Percentiles rank a stretch among this genome's conserved stretches.
phyloP scores from a whole-genome alignment of 2,329 filamentous ascomycete genomes.

The Tolypocladium ovalisporum region DNA sequence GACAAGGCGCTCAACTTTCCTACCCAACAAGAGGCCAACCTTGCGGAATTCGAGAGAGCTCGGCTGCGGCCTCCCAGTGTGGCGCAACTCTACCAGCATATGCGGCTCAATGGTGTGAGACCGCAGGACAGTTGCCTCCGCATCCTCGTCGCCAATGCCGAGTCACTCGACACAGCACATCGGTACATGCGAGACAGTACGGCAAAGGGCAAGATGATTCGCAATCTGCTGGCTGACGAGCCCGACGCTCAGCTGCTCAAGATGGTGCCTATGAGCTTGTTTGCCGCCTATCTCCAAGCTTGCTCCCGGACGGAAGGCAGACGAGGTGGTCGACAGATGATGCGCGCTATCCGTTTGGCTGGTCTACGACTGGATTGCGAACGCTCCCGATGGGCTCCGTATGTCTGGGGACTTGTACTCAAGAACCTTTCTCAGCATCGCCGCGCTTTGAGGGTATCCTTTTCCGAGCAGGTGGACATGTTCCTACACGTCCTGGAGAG shows the following conservation, averaged over 20 bases:
- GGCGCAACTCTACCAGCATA: conserved; percentile 45
- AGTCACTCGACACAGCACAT: conserved; percentile 33
- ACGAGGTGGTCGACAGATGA: conserved; percentile 13
- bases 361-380: conserved; percentile 12
- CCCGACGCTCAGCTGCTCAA: conserved; percentile 13
- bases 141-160: conserved; percentile 44
- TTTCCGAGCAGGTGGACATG: conserved; percentile 18
- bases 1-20: conserved; percentile 43
- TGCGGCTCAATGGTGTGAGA: conserved; percentile 37
- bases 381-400: conserved; percentile 15
- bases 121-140: conserved; percentile 40
- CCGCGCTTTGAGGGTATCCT: conserved; percentile 13
- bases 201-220: conserved; percentile 3
- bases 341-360: conserved; percentile 19
- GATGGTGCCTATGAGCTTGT: conserved; percentile 19
- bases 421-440: conserved; percentile 21
- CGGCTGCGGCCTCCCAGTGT: conserved; percentile 50
- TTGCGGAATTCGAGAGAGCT: conserved; percentile 54
- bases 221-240: conserved; percentile 9
- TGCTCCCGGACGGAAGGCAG: conserved; percentile 12
- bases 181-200: conserved; percentile 37
- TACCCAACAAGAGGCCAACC: conserved; percentile 31
- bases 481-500: conserved; percentile 14
- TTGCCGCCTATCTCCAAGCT: conserved; percentile 37
- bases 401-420: conserved; percentile 22